A percentile compares a stretch with the other conserved stretches of the same genome.
phyloP scores from a whole-genome alignment of 148 eudicot genomes.

The Diospyros kaki region DNA sequence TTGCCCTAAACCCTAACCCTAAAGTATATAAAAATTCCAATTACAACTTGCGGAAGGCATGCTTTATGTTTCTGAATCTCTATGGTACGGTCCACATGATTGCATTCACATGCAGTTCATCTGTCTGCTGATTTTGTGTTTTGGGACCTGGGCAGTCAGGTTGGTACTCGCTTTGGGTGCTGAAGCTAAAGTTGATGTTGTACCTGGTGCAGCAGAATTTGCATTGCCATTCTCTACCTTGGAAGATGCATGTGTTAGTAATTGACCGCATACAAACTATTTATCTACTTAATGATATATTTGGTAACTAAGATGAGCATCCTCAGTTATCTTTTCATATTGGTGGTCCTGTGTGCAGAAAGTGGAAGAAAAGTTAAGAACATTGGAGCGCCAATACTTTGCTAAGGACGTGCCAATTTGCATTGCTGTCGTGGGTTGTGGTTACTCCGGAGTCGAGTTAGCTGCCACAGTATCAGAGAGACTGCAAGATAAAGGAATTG shows the following conservation, averaged over 20 bases:
- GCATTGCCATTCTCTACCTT: slow-evolving; percentile 90
- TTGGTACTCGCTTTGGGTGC: slow-evolving; percentile 99
- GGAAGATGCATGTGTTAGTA: slow-evolving; percentile 90
- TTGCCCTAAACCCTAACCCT: too few species aligned
- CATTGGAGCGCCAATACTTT: slow-evolving; percentile 64
- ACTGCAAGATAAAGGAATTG: slow-evolving; percentile 71
- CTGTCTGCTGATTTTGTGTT: slow-evolving; percentile 36
- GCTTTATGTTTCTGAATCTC: slow-evolving; percentile 7
- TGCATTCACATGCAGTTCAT: slow-evolving; percentile 10
- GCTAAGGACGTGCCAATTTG: slow-evolving; percentile 52
- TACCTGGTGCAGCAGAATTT: slow-evolving; percentile 79
- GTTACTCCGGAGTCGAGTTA: slow-evolving; percentile 93
- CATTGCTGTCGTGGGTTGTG: slow-evolving; percentile 92
- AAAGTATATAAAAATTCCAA: neutral
- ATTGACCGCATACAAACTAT: neutral
- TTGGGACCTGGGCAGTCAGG: slow-evolving; percentile 94
- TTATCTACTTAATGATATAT: neutral
- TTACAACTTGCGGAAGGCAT: neutral
- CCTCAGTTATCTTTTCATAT: neutral
- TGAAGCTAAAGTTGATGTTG: slow-evolving; percentile 75
- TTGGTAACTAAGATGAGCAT: slow-evolving; percentile 2
- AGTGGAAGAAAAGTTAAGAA: slow-evolving; percentile 62
- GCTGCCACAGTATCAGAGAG: slow-evolving; percentile 95
- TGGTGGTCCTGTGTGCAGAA: slow-evolving; percentile 43
- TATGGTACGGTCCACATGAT: neutral